These are phyloP conservation scores for Medicago arabica DNA, from an alignment of 306 rosid species.

Conservation along the genomic window DNA sequence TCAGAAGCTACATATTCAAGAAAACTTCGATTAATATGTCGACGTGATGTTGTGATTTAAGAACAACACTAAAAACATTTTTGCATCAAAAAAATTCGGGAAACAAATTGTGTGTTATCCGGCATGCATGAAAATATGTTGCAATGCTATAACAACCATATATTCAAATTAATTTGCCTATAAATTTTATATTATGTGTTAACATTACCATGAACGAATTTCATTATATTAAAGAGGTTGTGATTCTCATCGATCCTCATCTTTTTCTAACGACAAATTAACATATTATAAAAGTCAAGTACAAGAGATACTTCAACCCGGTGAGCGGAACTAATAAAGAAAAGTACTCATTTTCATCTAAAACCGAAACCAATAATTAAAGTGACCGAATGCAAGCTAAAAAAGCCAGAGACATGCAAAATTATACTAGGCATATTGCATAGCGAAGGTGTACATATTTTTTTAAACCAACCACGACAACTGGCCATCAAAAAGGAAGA, in stretches of 20 bases:
- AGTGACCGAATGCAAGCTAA: not conserved
- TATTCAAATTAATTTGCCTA: not conserved
- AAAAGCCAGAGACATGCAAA: not conserved
- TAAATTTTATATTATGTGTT: not conserved
- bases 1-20: not conserved
- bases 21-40: not conserved
- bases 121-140: not conserved
- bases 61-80: not conserved
- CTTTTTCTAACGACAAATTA: not conserved
- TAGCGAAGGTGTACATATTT: not conserved
- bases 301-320: not conserved
- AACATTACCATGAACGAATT: conserved; percentile 2
- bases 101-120: not conserved
- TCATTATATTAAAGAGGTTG: not conserved
- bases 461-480: too few species aligned
- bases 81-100: not conserved
- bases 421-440: not conserved
- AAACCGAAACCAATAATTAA: not conserved
- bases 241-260: not conserved
- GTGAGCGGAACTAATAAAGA: too few species aligned
- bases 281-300: not conserved
- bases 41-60: not conserved
- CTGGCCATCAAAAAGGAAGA: too few species aligned
- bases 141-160: not conserved
- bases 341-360: too few species aligned